Percentiles rank a stretch among this genome's conserved stretches.
Conservation (phyloP, 768 basidiomycete species). For the Rhizopogon rudus region DNA sequence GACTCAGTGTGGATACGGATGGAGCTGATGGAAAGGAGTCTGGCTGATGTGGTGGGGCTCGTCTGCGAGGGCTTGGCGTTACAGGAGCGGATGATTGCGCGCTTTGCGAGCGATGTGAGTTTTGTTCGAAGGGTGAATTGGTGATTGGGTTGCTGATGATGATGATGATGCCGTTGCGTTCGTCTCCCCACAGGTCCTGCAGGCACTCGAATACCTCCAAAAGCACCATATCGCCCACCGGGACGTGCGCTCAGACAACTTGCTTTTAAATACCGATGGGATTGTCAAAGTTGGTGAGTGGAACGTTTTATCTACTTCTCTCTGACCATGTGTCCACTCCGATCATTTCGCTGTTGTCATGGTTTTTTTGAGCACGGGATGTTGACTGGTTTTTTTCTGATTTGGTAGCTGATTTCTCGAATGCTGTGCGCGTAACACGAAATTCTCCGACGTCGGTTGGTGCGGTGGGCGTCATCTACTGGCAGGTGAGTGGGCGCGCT, state of each 20-base stretch:
- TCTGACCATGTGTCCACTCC: not conserved
- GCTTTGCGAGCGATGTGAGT: constrained; percentile 76
- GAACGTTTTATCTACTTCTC: not conserved
- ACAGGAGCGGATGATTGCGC: constrained; percentile 63
- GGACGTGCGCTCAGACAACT: constrained; percentile 80
- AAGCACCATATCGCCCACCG: constrained; percentile 70
- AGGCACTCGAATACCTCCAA: constrained; percentile 63
- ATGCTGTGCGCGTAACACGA: constrained; percentile 56
- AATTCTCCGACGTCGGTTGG: constrained; percentile 50
- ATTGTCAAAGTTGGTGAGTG: constrained; percentile 69
- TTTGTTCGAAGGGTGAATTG: not conserved
- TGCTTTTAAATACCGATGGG: constrained; percentile 65
- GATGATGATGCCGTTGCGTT: no score
- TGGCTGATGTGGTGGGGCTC: constrained; percentile 74
- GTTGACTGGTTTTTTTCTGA: not conserved
- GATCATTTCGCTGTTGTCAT: not conserved
- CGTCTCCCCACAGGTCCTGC: constrained; percentile 42
- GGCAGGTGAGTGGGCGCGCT: constrained; percentile 50
- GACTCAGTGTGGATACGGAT: constrained; percentile 78
- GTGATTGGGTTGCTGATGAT: not conserved
- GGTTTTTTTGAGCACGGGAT: not conserved
- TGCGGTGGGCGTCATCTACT: constrained; percentile 67
- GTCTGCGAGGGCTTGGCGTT: constrained; percentile 57
- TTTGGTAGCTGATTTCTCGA: constrained; percentile 74
- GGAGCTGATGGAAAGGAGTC: constrained; percentile 86